Conservation (phyloP, 331 rosid genomes). For the Prunus yedoensis region DNA sequence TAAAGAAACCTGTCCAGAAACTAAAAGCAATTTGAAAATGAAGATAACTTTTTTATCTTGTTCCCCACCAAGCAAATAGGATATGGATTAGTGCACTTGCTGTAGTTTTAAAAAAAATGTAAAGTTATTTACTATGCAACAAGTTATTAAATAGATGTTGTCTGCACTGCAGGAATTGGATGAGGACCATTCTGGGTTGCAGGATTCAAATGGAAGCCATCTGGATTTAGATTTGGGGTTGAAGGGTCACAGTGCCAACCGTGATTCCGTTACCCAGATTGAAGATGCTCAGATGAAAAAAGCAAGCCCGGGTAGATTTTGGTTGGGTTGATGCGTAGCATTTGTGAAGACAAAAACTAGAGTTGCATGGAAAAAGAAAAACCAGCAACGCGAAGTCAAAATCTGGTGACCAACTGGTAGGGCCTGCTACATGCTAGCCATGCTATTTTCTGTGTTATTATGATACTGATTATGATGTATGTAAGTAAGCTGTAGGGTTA, state of each 20-base stretch:
- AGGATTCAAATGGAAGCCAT: slow-evolving; percentile 33
- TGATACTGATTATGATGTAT: slow-evolving; percentile 4
- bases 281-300: slow-evolving; percentile 27
- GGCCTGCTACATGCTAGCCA: not conserved
- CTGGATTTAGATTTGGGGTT: slow-evolving; percentile 65
- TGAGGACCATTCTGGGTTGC: slow-evolving; percentile 25
- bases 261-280: slow-evolving; percentile 11
- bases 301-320: slow-evolving; percentile 25
- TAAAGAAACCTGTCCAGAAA: not conserved
- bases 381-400: not conserved
- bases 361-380: not conserved
- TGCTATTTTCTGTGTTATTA: not conserved
- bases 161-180: slow-evolving; percentile 25
- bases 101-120: not conserved
- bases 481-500: slow-evolving; percentile 20
- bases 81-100: not conserved
- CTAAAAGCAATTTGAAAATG: not conserved
- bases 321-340: slow-evolving; percentile 26
- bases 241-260: slow-evolving; percentile 36
- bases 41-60: not conserved
- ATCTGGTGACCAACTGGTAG: not conserved
- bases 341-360: not conserved
- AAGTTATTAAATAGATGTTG: not conserved
- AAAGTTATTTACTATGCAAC: not conserved
- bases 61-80: not conserved